Conservation (phyloP, 495 filamentous ascomycete species). For the Friedmanniomyces simplex region DNA sequence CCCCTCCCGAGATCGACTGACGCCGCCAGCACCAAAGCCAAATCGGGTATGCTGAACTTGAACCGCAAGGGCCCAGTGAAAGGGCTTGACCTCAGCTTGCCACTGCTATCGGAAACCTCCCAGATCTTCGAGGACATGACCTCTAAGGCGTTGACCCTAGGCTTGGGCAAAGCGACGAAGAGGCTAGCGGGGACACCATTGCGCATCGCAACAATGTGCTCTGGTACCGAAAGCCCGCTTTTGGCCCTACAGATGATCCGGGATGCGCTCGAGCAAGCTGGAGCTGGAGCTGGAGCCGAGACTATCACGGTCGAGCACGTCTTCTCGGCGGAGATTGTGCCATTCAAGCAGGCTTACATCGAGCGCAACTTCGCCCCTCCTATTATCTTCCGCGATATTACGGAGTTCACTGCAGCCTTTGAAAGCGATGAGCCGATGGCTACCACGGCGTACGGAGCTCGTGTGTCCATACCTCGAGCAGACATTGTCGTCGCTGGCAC, state of each 20-base stretch:
- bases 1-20: not conserved
- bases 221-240: slow-evolving; percentile 71
- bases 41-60: not conserved
- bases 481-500: slow-evolving; percentile 69
- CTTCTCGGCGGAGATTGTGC: slow-evolving; percentile 72
- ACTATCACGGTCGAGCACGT: slow-evolving; percentile 48
- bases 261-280: slow-evolving; percentile 25
- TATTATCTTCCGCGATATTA: slow-evolving; percentile 60
- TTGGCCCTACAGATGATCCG: slow-evolving; percentile 49
- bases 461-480: slow-evolving; percentile 46
- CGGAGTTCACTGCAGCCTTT: slow-evolving; percentile 41
- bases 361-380: slow-evolving; percentile 57
- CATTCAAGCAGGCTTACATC: slow-evolving; percentile 73
- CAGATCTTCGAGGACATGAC: slow-evolving; percentile 45
- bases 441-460: slow-evolving; percentile 60
- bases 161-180: slow-evolving; percentile 31
- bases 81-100: slow-evolving; percentile 23
- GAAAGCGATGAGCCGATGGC: slow-evolving; percentile 27
- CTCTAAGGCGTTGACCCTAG: slow-evolving; percentile 30
- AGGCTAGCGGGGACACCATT: slow-evolving; percentile 37
- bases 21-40: not conserved
- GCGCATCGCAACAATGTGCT: slow-evolving; percentile 67
- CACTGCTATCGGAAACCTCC: slow-evolving; percentile 37
- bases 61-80: not conserved
- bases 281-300: not conserved